phyloP scores from a whole-genome alignment of 2,329 filamentous ascomycete genomes.

The Ceratocystis variospora region DNA sequence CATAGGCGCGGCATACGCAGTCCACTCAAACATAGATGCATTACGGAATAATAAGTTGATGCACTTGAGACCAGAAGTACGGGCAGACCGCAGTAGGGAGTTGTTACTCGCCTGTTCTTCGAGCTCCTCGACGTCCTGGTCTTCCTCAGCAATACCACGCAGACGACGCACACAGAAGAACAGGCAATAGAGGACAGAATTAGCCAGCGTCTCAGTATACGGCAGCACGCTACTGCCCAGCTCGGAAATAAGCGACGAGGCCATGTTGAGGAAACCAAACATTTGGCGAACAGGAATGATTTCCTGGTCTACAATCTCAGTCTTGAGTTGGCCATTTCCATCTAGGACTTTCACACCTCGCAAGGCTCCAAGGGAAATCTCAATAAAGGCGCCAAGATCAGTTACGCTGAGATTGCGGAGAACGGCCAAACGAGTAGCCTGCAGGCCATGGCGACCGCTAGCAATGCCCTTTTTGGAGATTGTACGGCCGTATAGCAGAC shows the following conservation, averaged over 20 bases:
- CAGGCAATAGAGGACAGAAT: slow-evolving; percentile 70
- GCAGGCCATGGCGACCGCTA: slow-evolving; percentile 66
- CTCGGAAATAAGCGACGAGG: slow-evolving; percentile 72
- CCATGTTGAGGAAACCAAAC: slow-evolving; percentile 82
- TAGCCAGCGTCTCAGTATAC: slow-evolving; percentile 55
- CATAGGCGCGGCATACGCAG: slow-evolving; percentile 53
- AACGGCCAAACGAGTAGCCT: slow-evolving; percentile 66
- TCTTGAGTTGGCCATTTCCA: slow-evolving; percentile 29
- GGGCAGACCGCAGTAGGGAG: slow-evolving; percentile 51
- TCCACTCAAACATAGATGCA: slow-evolving; percentile 57
- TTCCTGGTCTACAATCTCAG: slow-evolving; percentile 42
- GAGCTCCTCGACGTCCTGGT: slow-evolving; percentile 26
- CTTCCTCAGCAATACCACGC: slow-evolving; percentile 27
- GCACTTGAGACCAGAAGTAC: slow-evolving; percentile 68
- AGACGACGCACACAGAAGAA: slow-evolving; percentile 53
- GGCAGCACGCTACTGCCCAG: slow-evolving; percentile 59
- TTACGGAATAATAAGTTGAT: slow-evolving; percentile 65
- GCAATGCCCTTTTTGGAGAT: slow-evolving; percentile 67
- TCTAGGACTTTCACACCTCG: slow-evolving; percentile 46
- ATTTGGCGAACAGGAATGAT: slow-evolving; percentile 61
- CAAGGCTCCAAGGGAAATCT: slow-evolving; percentile 64
- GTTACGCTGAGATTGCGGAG: slow-evolving; percentile 61
- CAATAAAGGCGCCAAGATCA: slow-evolving; percentile 68
- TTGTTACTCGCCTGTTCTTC: slow-evolving; percentile 31
- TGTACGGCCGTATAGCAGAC: slow-evolving; percentile 77